Evolutionary conservation across 805 yeast species (phyloP), one percentile per base, ranked within the genome.

Genomic region (Saccharomycopsis schoenii): DNA sequence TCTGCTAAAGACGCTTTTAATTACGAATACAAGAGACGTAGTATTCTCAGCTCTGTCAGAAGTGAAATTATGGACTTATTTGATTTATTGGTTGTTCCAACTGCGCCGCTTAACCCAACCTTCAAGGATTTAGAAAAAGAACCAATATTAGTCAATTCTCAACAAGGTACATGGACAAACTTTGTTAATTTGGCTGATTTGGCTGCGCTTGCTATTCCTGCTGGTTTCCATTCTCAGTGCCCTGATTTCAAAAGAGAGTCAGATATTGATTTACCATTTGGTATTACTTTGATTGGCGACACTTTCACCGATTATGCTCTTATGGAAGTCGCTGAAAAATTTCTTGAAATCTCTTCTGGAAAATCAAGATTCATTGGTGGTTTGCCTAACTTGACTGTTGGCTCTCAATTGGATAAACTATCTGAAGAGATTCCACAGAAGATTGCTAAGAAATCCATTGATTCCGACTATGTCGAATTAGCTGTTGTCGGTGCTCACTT

Each of bases 401-500:
- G 74, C 55, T 65, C 73, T 4, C 43, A 34, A 6, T 70, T 74
- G 34, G 86, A 83, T 66, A 83, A 77, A 61, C 72, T 83, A 55
- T 70, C 76, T 59, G 64, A 72, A 1, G 64, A 72, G 15, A 72
- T 80, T 39, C 88, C 88, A n/a, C 65, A 71, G 47, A 19, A 61
- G 39, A 61, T 63, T 39, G 63, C 55, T 21, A 75, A 78, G 29
- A 69, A 73, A 55, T 67, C 57, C 15, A 75, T 77, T 25, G 70
- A 73, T 54, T 67, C 74, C 34, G 71, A 77, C 1, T 65, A 73
- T 40, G 77, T 90, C 62, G 80, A 85, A 64, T 75, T 93, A 61
- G 97, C 97, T 0, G 99, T 94, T 42, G 98, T 93, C 56, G 99
- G 99, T 60, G 97, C 97, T 56, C 99, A 93, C 71, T 78, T 94